Evolutionary conservation across 306 rosid species (phyloP), one percentile per base, ranked within the genome.

Genomic region (Trifolium subterraneum): DNA sequence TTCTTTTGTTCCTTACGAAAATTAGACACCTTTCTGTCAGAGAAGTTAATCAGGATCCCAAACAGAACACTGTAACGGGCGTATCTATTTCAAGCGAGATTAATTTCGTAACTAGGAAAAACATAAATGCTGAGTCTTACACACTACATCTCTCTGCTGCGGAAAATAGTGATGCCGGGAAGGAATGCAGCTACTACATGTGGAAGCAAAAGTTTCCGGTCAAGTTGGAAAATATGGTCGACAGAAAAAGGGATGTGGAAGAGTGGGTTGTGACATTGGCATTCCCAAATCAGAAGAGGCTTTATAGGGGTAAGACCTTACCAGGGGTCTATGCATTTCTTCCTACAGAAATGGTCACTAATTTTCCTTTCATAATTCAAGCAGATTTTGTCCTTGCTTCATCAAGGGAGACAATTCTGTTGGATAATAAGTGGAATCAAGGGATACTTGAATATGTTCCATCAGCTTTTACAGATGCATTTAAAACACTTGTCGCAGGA

Each of bases 91-190:
- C 80, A 1, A 84, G 87, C 8, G 90, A 85, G 90, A 67, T 79
- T 6, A 41, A 89, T 15, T 75, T 75, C 2, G 25, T 20, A 8
- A 55, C 83, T 1, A 77, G 89, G 82, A 92, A 89, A 74, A 84
- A 88, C 71, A 76, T 86, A 8, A 80, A 88, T 77, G 96, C 96
- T 7, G 83, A 89, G 39, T 92, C 96, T 13, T 92, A 86, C 80
- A 89, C 86, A 0, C 88, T 89, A 27, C 80, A 63, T 79, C 88
- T 92, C 13, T 82, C 85, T 41, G 84, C 93, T 0, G 73, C 66
- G 29, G 90, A 85, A 80, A 80, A 72, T 27, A 70, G 35, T 7
- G 78, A 61, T 7, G 5, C 62, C 10, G 83, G 52, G 14, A 27
- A 52, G 6, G 84, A 80, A 61, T 25, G 29, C 29, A 25, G 29